Evolutionary conservation across 2,329 filamentous ascomycete genomes (phyloP).

Genomic region (Diaporthe sp.): DNA sequence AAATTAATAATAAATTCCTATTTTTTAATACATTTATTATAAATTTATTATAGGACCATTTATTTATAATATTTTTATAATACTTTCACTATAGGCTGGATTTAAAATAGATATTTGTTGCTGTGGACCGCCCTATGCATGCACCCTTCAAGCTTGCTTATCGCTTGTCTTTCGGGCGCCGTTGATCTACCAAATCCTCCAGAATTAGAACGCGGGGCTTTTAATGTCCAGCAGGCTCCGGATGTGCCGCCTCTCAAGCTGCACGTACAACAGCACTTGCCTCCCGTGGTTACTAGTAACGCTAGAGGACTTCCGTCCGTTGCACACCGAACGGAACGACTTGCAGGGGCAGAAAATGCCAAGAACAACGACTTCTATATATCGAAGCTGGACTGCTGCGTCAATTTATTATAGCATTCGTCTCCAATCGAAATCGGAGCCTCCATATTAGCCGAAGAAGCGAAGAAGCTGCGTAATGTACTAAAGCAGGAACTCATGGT

Average conservation of each 20-base stretch:
- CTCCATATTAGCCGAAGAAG: not conserved
- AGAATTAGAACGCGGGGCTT: not conserved
- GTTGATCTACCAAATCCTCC: not conserved
- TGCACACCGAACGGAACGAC: not conserved
- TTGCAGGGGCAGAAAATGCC: not conserved
- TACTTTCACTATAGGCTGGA: no score
- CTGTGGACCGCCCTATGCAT: not conserved
- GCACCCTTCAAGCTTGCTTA: conserved; percentile 6
- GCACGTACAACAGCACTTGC: not conserved
- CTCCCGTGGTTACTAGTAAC: no score
- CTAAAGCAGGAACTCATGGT: not conserved
- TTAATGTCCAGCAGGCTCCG: not conserved
- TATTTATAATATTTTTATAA: no score
- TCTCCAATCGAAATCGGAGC: no score
- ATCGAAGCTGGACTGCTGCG: not conserved
- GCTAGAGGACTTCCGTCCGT: no score
- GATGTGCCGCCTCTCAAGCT: not conserved
- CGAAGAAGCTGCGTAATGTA: not conserved
- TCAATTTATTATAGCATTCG: not conserved
- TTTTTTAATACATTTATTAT: no score
- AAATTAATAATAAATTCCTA: no score
- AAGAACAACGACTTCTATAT: not conserved
- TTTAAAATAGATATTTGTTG: no score
- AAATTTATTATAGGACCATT: no score
- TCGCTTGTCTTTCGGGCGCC: not conserved